Evolutionary conservation across 164 flowering plant species (phyloP).

Genomic region (Dillenia suffruticosa): DNA sequence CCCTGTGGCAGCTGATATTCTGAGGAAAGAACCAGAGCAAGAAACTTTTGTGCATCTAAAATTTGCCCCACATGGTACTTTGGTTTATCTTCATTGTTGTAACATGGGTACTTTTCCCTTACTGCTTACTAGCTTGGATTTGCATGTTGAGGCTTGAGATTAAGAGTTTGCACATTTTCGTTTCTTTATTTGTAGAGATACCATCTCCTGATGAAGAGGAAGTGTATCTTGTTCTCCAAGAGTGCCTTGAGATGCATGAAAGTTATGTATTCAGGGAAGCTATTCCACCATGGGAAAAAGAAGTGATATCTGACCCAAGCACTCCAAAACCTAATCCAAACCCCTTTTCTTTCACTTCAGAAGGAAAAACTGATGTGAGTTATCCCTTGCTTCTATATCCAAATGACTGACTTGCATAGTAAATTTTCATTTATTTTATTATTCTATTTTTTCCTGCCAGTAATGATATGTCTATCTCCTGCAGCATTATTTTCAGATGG

Average conservation of each 20-base stretch:
- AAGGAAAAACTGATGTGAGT: slow-evolving; percentile 83
- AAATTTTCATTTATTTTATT: background rate
- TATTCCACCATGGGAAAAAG: slow-evolving; percentile 93
- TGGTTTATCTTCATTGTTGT: background rate
- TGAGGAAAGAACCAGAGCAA: slow-evolving; percentile 93
- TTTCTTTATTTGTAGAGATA: slow-evolving; percentile 44
- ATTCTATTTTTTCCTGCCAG: background rate
- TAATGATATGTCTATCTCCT: slow-evolving; percentile 3
- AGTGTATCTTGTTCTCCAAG: slow-evolving; percentile 61
- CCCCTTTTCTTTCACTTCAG: slow-evolving; percentile 69
- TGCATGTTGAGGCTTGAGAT: background rate
- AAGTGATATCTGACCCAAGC: slow-evolving; percentile 85
- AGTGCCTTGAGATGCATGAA: slow-evolving; percentile 84
- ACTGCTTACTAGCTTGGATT: background rate
- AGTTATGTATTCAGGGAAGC: slow-evolving; percentile 75
- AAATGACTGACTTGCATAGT: background rate
- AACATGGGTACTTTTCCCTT: background rate
- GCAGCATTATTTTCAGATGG: slow-evolving; percentile 94
- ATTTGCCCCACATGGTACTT: slow-evolving; percentile 71
- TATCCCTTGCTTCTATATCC: background rate
- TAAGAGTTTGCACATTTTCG: background rate
- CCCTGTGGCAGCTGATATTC: slow-evolving; percentile 96
- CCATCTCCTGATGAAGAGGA: slow-evolving; percentile 91
- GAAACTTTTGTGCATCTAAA: slow-evolving; percentile 79
- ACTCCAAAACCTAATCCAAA: slow-evolving; percentile 86